Conservation (phyloP, 2,329 filamentous ascomycete species). For the Pseudogymnoascus sp. region DNA sequence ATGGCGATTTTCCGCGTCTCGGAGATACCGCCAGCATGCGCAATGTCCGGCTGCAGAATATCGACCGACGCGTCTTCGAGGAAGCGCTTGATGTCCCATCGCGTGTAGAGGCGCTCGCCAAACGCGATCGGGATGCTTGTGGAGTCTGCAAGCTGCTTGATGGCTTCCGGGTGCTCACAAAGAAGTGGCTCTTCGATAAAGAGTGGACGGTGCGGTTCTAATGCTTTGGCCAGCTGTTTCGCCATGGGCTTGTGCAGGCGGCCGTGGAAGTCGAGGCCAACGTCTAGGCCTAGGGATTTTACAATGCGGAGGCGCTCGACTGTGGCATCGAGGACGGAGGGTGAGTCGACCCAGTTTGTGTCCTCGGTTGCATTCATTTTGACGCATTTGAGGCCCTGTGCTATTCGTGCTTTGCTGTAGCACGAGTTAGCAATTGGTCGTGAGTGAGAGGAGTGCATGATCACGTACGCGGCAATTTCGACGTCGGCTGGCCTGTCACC, state of each 20-base stretch:
- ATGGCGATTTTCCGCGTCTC: constrained; percentile 48
- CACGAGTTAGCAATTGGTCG: background rate
- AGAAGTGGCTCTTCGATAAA: constrained; percentile 67
- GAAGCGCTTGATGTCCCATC: constrained; percentile 53
- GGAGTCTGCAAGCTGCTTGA: constrained; percentile 45
- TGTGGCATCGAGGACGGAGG: constrained; percentile 42
- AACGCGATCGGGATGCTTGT: constrained; percentile 49
- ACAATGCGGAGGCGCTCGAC: constrained; percentile 50
- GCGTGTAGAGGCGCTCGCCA: constrained; percentile 48
- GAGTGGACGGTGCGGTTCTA: constrained; percentile 62
- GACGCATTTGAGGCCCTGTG: constrained; percentile 42
- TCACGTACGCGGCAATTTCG: constrained; percentile 36
- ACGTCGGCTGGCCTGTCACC: constrained; percentile 50
- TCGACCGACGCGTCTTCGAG: constrained; percentile 48
- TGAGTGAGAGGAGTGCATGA: background rate
- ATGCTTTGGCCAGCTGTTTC: constrained; percentile 49
- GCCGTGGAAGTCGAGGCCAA: constrained; percentile 55
- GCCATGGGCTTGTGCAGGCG: constrained; percentile 55
- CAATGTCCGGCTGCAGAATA: constrained; percentile 51
- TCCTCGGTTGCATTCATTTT: constrained; percentile 58
- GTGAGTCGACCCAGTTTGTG: constrained; percentile 52
- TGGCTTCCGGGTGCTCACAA: constrained; percentile 47
- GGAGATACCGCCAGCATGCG: constrained; percentile 49
- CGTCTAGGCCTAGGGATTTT: constrained; percentile 50
- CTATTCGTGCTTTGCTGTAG: constrained; percentile 33